These are phyloP conservation scores for Fistulinella prunicolor DNA, from an alignment of 768 basidiomycete genomes.

Conservation along the genomic window DNA sequence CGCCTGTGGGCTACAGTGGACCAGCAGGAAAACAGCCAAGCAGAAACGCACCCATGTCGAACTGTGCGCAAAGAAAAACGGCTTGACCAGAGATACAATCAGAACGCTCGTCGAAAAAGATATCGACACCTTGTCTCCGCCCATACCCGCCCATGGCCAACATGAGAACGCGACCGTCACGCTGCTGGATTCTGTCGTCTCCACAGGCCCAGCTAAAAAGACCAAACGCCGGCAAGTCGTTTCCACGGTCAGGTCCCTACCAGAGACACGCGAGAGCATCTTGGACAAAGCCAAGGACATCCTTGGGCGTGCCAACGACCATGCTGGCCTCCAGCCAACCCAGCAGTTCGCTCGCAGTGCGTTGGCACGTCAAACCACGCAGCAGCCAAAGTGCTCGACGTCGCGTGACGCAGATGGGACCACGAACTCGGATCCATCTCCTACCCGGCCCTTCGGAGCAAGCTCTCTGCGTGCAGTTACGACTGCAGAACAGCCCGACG, in stretches of 20 bases:
- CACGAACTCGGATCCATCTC: constrained; percentile 21
- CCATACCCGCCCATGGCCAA: too few relatives aligned
- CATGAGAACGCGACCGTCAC: constrained; percentile 30
- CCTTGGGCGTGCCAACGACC: constrained; percentile 19
- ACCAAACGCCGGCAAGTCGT: constrained; percentile 35
- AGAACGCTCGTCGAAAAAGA: constrained; percentile 50
- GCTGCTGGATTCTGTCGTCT: constrained; percentile 53
- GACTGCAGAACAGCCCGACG: neutral
- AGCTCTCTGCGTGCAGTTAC: constrained; percentile 32
- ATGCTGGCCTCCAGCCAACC: constrained; percentile 16
- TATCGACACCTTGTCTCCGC: too few relatives aligned
- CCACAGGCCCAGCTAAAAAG: constrained; percentile 46
- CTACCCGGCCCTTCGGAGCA: constrained; percentile 41
- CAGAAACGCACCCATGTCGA: constrained; percentile 70
- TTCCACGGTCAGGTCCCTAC: constrained; percentile 45
- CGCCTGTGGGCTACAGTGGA: constrained; percentile 66
- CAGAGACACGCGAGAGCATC: constrained; percentile 45
- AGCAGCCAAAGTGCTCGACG: neutral
- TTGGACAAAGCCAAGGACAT: constrained; percentile 37
- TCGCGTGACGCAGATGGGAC: too few relatives aligned
- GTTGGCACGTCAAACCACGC: constrained; percentile 18
- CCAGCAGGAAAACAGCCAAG: constrained; percentile 55
- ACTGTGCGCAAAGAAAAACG: constrained; percentile 62
- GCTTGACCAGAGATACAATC: constrained; percentile 54
- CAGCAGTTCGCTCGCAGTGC: constrained; percentile 35